These are phyloP conservation scores for Xylariaceae sp. DNA, from an alignment of 2,329 filamentous ascomycete genomes.

Conservation along the genomic window DNA sequence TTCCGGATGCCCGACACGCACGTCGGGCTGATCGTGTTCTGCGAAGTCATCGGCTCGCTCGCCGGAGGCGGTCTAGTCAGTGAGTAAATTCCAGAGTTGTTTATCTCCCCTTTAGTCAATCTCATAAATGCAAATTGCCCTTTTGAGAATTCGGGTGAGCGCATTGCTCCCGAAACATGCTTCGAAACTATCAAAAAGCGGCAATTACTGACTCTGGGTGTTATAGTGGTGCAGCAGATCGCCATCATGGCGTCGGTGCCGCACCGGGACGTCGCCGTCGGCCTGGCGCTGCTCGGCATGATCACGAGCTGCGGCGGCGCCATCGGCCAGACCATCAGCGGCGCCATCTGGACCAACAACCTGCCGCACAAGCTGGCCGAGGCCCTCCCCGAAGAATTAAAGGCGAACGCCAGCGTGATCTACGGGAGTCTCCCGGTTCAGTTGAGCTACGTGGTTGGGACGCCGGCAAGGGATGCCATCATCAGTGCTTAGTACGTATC, in stretches of 20 bases:
- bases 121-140: too few species aligned
- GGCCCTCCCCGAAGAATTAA: conserved; percentile 42
- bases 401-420: conserved; percentile 45
- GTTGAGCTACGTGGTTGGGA: conserved; percentile 45
- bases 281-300: conserved; percentile 38
- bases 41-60: conserved; percentile 42
- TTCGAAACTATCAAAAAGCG: too few species aligned
- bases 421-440: conserved; percentile 41
- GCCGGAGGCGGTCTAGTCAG: conserved; percentile 32
- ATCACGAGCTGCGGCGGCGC: conserved; percentile 38
- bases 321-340: conserved; percentile 38
- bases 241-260: conserved; percentile 38
- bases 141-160: too few species aligned
- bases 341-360: conserved; percentile 39
- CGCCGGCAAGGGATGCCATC: conserved; percentile 45
- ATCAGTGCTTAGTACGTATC: conserved; percentile 52
- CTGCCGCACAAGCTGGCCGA: conserved; percentile 43
- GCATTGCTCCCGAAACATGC: too few species aligned
- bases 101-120: too few species aligned
- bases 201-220: too few species aligned
- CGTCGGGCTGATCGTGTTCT: conserved; percentile 43
- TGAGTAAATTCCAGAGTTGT: too few species aligned
- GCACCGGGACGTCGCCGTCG: conserved; percentile 39
- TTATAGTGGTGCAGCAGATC: conserved; percentile 39
- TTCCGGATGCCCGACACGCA: conserved; percentile 36